Evolutionary conservation across 75 land plant genomes (phyloP).

Genomic region (Picea sitchensis): DNA sequence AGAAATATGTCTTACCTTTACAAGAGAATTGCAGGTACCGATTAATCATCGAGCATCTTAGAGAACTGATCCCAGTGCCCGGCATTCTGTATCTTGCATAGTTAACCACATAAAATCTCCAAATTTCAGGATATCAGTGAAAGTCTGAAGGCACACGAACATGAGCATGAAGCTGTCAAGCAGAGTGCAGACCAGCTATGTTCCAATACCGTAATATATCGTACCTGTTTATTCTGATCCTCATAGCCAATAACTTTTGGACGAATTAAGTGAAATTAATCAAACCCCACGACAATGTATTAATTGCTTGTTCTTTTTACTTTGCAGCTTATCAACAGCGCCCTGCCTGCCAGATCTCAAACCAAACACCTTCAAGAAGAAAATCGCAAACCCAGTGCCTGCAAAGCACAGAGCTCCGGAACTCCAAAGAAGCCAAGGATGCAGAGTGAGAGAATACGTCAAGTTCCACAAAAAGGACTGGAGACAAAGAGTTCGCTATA

Average conservation of each 20-base stretch:
- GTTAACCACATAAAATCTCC: neutral
- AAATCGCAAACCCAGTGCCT: neutral
- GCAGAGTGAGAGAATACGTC: neutral
- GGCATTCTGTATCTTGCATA: neutral
- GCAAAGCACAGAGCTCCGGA: neutral
- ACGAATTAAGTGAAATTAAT: neutral
- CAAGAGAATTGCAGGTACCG: slow-evolving; percentile 35
- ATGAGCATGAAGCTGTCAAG: neutral
- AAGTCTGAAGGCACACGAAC: neutral
- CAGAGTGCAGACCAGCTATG: neutral
- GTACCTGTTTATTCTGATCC: neutral
- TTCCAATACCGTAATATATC: neutral
- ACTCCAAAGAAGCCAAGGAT: neutral
- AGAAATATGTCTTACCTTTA: slow-evolving; percentile 18
- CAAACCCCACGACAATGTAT: neutral
- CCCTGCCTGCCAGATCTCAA: neutral
- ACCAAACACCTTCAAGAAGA: neutral
- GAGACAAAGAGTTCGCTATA: neutral
- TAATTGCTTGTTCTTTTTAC: neutral
- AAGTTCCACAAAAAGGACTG: neutral
- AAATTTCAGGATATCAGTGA: neutral
- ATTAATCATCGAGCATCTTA: neutral
- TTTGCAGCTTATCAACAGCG: neutral
- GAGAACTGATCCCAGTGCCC: neutral
- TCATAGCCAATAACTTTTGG: neutral